Evolutionary conservation across 1,284 basidiomycete genomes (phyloP).

Genomic region (Cutaneotrichosporon spelunceum): DNA sequence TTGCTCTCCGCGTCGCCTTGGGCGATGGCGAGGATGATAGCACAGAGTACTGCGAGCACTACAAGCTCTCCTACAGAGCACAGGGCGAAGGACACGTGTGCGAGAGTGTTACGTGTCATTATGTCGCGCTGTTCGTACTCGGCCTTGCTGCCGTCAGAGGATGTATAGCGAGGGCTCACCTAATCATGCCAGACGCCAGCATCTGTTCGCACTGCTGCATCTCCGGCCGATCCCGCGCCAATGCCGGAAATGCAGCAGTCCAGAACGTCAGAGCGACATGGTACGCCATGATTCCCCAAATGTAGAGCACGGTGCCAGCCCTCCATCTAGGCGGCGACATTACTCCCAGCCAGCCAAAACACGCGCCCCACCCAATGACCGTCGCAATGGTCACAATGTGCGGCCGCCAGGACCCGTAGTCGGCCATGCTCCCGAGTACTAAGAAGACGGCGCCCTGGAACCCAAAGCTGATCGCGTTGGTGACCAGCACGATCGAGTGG

Average conservation of each 20-base stretch:
- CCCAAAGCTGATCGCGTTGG: conserved; percentile 29
- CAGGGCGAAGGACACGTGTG: conserved; percentile 61
- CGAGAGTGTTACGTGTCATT: conserved; percentile 27
- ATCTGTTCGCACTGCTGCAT: conserved; percentile 27
- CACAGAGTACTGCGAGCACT: conserved; percentile 51
- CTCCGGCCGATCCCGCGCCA: conserved; percentile 27
- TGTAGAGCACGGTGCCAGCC: conserved; percentile 26
- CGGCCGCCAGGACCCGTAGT: conserved; percentile 33
- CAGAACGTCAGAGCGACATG: conserved; percentile 57
- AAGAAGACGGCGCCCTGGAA: conserved; percentile 27
- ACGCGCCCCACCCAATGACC: conserved; percentile 71
- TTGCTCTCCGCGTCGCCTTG: conserved; percentile 75
- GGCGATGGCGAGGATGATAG: conserved; percentile 57
- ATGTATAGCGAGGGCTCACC: conserved; percentile 15
- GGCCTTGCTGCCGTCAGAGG: conserved; percentile 53
- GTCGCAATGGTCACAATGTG: conserved; percentile 62
- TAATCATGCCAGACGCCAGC: conserved; percentile 19
- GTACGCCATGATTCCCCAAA: conserved; percentile 61
- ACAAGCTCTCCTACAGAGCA: conserved; percentile 55
- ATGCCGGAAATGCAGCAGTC: conserved; percentile 28
- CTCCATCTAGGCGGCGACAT: conserved; percentile 52
- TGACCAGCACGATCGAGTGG: conserved; percentile 29
- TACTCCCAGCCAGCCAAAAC: conserved; percentile 46
- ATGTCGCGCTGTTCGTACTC: conserved; percentile 56
- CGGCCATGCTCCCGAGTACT: conserved; percentile 26